Base-by-base conservation (phyloP, 768 basidiomycete genomes). In the Boletus rex-veris region DNA sequence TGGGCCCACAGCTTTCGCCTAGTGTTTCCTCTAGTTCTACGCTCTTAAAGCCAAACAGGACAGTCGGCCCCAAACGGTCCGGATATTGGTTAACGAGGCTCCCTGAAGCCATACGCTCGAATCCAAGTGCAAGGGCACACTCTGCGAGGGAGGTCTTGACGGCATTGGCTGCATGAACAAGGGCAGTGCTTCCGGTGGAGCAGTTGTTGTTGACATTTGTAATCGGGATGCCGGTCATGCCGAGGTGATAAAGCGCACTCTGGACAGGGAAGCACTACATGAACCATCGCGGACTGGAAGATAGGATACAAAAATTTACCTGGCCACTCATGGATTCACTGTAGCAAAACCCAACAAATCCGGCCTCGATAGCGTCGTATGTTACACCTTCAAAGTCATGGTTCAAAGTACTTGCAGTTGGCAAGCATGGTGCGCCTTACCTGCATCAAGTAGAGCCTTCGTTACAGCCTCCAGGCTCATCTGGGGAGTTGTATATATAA, bases 151-250 rank as follows among this genome's bases (percentile, higher is more conserved):
- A 85, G 30, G 77, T 77, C 64, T 85, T 88, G 37, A 92, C 80
- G 9, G 81, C 77, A 35, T 77, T 82, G 54, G 84, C 83, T 3
- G 85, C 86, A 37, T 86, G 79, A 66, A 79, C 86, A 14, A 92
- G 74, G 12, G 90, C 90, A 1, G 86, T 78, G 46, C 84, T 86
- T 3, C 89, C 88, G 2, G 88, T 90, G 2, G 89, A 85, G 60
- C 89, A 91, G 67, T 89, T 89, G 71, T 91, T 91, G 73, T 90
- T 90, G 41, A 91, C 86, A 60, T 91, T 93, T 49, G 85, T 78
- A 61, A 92, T 85, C 2, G 89, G 88, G 53, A 93, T 91, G 43
- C 81, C 76, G 0, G 89, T 92, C 66, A 92, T 77, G 16, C 90
- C 90, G 33, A 92, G 81, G 65, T 81, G 82, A 71, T 92, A 91